phyloP scores from a whole-genome alignment of 371 early-diverging fungal genomes.

The Apophysomyces variabilis region DNA sequence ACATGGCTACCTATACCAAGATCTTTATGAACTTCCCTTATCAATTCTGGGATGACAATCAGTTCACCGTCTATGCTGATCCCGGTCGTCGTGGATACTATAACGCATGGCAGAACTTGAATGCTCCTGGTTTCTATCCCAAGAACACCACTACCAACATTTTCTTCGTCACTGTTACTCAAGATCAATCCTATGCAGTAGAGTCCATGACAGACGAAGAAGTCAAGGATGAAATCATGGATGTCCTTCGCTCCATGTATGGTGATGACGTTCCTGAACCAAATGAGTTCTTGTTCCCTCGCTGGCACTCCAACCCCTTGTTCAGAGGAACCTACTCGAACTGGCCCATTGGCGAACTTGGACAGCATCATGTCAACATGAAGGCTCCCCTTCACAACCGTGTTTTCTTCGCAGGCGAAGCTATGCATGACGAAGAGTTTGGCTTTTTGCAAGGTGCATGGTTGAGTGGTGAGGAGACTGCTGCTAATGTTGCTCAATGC shows the following conservation, averaged over 20 bases:
- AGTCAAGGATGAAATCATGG: constrained; percentile 37
- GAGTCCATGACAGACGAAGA: constrained; percentile 35
- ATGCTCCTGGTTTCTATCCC: constrained; percentile 34
- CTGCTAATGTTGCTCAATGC: constrained; percentile 27
- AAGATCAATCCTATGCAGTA: constrained; percentile 31
- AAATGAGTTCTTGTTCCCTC: constrained; percentile 32
- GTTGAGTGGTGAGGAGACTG: constrained; percentile 45
- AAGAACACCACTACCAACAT: constrained; percentile 32
- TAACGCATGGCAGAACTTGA: constrained; percentile 41
- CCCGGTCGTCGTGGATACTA: constrained; percentile 42
- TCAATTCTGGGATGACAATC: constrained; percentile 53
- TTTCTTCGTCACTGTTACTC: constrained; percentile 41
- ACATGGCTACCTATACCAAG: constrained; percentile 58
- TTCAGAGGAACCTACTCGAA: constrained; percentile 46
- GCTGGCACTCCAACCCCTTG: constrained; percentile 41
- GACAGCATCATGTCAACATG: constrained; percentile 50
- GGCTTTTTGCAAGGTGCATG: constrained; percentile 56
- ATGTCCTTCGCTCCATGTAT: constrained; percentile 37
- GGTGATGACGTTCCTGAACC: constrained; percentile 41
- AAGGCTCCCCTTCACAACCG: constrained; percentile 44
- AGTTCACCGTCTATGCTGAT: constrained; percentile 48
- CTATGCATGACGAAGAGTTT: constrained; percentile 40
- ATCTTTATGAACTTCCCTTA: constrained; percentile 51
- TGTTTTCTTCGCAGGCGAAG: constrained; percentile 53
- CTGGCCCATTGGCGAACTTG: constrained; percentile 56